Base-by-base conservation (phyloP, 2,329 filamentous ascomycete genomes). In the Aspergillus sp. region DNA sequence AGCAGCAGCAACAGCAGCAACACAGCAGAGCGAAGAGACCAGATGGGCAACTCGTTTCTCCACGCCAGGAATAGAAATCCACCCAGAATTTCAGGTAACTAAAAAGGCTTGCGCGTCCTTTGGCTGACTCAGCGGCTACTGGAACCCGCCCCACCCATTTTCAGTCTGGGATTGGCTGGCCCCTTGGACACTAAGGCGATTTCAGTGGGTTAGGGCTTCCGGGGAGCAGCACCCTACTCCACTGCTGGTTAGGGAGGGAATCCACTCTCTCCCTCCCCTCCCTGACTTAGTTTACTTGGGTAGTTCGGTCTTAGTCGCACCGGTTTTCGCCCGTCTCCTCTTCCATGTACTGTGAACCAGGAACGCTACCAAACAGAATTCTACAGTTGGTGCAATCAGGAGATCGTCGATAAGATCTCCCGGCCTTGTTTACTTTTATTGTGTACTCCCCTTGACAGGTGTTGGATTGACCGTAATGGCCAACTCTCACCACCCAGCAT, bases 91-190 rank as follows among this genome's bases (percentile, higher is more conserved):
- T 36, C 62, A 65, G 61, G 62, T 62, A 58, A 13, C 32, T 36
- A 3, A 36, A 36, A 61, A 56, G 64, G 72, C 61, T 74, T 74
- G 71, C 72, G 72, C 69, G 72, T 71, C 72, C 70, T 69, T 59
- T 47, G 54, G 64, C 61, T 73, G 67, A 73, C 59, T 74, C 68
- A 74, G 68, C 70, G 62, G 60, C 6, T 25, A 15, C 4, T 17
- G 1, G 39, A 10, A 10, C 25, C 25, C n/a, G 36, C 44, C 38
- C 50, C 44, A 30, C 44, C 19, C 21, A n/a, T 11, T 8, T 8
- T 25, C 8, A 11, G 11, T 3, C 2, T 8, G 0, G 1, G 5
- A 54, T 54, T 54, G 30, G 48, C 39, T 39, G 38, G 25, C 21
- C 41, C 50, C 50, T 39, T 47, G n/a, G 13, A 32, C 39, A n/a